A percentile compares a stretch with the other conserved stretches of the same genome.
phyloP scores from a whole-genome alignment of 1,284 basidiomycete genomes.

The Gomphus sp. region DNA sequence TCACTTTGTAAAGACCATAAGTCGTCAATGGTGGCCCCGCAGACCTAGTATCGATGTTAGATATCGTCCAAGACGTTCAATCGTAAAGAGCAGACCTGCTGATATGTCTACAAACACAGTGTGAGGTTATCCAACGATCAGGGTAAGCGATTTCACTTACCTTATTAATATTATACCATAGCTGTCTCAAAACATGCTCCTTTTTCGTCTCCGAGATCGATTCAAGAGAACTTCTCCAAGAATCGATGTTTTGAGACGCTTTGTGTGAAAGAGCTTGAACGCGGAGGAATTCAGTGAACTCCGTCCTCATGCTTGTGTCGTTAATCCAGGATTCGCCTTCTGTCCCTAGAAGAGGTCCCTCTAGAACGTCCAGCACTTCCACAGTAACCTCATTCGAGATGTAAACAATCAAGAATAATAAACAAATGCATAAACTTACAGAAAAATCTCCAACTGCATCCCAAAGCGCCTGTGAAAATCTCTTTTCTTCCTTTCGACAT shows the following conservation, averaged over 20 bases:
- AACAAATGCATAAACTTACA: constrained; percentile 29
- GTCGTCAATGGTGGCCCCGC: constrained; percentile 44
- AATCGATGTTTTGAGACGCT: constrained; percentile 40
- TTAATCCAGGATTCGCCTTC: constrained; percentile 41
- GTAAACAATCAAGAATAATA: background rate
- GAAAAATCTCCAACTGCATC: constrained; percentile 71
- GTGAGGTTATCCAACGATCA: background rate
- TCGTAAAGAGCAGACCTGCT: background rate
- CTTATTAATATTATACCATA: constrained; percentile 56
- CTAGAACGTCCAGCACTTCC: constrained; percentile 53
- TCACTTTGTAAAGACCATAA: constrained; percentile 45
- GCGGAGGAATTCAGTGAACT: constrained; percentile 45
- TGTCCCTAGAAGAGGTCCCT: constrained; percentile 43
- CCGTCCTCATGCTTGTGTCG: constrained; percentile 42
- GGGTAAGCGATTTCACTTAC: constrained; percentile 26
- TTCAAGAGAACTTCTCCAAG: constrained; percentile 46
- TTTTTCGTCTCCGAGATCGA: constrained; percentile 50
- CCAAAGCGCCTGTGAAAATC: constrained; percentile 68
- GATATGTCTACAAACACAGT: background rate
- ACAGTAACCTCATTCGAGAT: constrained; percentile 38
- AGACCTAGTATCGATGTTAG: constrained; percentile 16
- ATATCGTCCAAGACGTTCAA: background rate
- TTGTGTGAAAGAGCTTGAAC: constrained; percentile 53
- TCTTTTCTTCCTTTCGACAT: constrained; percentile 55
- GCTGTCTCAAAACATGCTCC: constrained; percentile 36